phyloP scores from a whole-genome alignment of 768 basidiomycete genomes.

The Trametes cubensis region DNA sequence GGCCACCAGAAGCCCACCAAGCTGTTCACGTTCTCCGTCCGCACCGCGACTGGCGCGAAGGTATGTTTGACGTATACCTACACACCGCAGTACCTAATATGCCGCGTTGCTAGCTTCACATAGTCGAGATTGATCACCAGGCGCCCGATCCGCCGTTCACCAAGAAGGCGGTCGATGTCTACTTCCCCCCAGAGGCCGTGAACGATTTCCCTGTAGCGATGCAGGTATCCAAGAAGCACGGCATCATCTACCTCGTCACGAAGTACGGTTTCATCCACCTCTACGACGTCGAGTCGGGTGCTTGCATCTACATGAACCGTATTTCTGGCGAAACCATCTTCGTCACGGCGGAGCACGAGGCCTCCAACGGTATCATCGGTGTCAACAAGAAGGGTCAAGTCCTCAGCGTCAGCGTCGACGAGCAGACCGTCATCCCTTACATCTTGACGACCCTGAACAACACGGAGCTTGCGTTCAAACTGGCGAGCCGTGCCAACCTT shows the following conservation, averaged over 20 bases:
- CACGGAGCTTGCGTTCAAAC: constrained; percentile 95
- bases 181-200: constrained; percentile 97
- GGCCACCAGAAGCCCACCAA: constrained; percentile 85
- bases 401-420: constrained; percentile 94
- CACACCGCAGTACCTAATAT: not conserved
- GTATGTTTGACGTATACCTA: constrained; percentile 42
- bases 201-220: constrained; percentile 99
- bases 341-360: constrained; percentile 95
- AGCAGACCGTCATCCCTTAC: constrained; percentile 94
- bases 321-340: constrained; percentile 99
- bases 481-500: constrained; percentile 93
- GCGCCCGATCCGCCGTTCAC: constrained; percentile 90
- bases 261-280: constrained; percentile 99
- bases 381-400: constrained; percentile 99
- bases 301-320: constrained; percentile 99
- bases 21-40: constrained; percentile 92
- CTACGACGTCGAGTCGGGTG: constrained; percentile 95
- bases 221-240: constrained; percentile 97
- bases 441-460: constrained; percentile 93
- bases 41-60: constrained; percentile 98
- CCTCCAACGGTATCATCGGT: constrained; percentile 93
- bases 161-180: constrained; percentile 98
- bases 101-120: constrained; percentile 69
- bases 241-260: constrained; percentile 95
- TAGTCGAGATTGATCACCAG: constrained; percentile 97